Base-by-base conservation (phyloP, 176 grass and related monocot genomes). In the Lolium multiflorum region DNA sequence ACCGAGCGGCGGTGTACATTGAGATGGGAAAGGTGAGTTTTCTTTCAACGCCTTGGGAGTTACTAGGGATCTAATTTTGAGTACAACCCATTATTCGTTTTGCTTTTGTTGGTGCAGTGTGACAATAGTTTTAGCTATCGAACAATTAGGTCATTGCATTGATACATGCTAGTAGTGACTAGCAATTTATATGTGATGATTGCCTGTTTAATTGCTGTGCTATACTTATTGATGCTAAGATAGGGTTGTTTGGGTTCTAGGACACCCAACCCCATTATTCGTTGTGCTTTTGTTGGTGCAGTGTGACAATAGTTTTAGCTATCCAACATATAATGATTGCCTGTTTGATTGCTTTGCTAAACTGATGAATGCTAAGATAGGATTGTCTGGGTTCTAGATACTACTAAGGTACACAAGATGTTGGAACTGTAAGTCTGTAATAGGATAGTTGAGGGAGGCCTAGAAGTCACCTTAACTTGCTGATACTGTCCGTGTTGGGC, bases 21-120 rank as follows among this genome's bases (percentile, higher is more conserved):
- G 97, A 99, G 87, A 99, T 97, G 89, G 94, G 90, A 89, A 91
- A 97, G 94, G 97, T 94, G 71, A 91, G 18, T 7, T 92, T 77
- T 79, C 5, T 83, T 82, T 76, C 68, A 58, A 58, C 76, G n/a
- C 7, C 14, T 80, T 60, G 41, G 22, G 18, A 15, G 46, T 51
- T 14, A 58, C 31, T 35, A 35, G 69, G 58, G 24, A 76, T 49
- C 35, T 78, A 37, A n/a, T 80, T 77, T 31, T 80, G 24, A 51
- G 46, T n/a, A 79, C 47, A 49, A 35, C 31, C 31, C 31, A 20
- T 71, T 84, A 63, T 72, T 67, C 16, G 49, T 77, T 68, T 20
- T 80, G 38, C 11, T 56, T 83, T 83, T 24, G 10, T 58, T 60
- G 28, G 4, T 67, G 7, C 75, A 41, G 10, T 70, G 14, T 60